These are phyloP conservation scores for Miscanthus sacchariflorus DNA, from an alignment of 202 grass and related monocot species.

Conservation along the genomic window DNA sequence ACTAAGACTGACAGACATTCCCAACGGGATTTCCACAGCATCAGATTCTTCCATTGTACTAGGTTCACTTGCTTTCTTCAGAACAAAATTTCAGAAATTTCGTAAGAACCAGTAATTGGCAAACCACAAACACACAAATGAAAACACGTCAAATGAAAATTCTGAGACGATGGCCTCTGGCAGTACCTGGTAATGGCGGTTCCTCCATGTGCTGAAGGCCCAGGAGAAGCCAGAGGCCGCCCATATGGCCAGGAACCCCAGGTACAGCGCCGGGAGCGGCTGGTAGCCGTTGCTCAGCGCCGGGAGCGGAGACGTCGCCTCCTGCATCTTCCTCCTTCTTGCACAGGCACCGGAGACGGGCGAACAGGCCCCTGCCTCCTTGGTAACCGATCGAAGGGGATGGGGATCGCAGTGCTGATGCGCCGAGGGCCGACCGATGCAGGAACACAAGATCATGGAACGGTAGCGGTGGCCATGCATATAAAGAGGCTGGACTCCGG, in stretches of 20 bases:
- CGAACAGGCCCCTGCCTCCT: background rate
- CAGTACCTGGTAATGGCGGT: slow-evolving; percentile 78
- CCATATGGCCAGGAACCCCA: slow-evolving; percentile 88
- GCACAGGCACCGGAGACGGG: background rate
- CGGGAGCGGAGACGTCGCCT: slow-evolving; percentile 46
- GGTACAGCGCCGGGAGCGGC: slow-evolving; percentile 82
- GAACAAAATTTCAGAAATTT: background rate
- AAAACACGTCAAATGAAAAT: background rate
- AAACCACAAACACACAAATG: background rate
- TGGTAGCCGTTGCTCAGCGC: slow-evolving; percentile 73
- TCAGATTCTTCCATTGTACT: background rate
- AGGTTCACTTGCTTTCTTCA: background rate
- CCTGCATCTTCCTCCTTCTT: slow-evolving; percentile 38
- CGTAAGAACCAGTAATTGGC: background rate
- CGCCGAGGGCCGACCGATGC: background rate
- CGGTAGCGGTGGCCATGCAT: slow-evolving; percentile 31
- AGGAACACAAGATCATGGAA: slow-evolving; percentile 41
- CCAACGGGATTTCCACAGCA: background rate
- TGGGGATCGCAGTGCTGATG: background rate
- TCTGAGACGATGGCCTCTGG: background rate
- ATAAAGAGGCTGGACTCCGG: slow-evolving; percentile 58
- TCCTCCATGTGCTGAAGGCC: slow-evolving; percentile 85
- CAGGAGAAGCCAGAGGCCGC: slow-evolving; percentile 79
- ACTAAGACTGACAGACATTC: background rate
- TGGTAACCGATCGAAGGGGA: background rate